A percentile compares a stretch with the other conserved stretches of the same genome.
Conservation (phyloP, 2,329 filamentous ascomycete species). For the Fusarium sp. region DNA sequence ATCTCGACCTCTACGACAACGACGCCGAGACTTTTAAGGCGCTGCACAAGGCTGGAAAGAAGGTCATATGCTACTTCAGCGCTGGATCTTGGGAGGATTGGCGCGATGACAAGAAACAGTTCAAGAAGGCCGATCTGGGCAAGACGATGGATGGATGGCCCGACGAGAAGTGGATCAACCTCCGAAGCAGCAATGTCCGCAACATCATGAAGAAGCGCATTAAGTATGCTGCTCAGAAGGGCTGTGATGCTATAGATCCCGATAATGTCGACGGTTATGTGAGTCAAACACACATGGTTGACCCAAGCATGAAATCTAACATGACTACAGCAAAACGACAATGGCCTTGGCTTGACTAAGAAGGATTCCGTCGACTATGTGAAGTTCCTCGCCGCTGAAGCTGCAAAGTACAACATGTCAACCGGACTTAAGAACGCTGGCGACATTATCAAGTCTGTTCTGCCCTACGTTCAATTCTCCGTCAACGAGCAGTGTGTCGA, state of each 20-base stretch:
- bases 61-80: constrained; percentile 80
- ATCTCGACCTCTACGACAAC: constrained; percentile 68
- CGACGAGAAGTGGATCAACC: constrained; percentile 74
- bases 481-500: constrained; percentile 77
- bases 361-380: constrained; percentile 69
- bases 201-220: constrained; percentile 72
- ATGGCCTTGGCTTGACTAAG: constrained; percentile 68
- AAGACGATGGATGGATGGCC: constrained; percentile 70
- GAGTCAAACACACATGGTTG: constrained; percentile 40
- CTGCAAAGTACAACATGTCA: constrained; percentile 65
- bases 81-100: constrained; percentile 75
- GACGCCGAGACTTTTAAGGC: constrained; percentile 58
- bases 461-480: constrained; percentile 68
- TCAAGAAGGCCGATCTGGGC: constrained; percentile 67
- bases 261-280: constrained; percentile 77
- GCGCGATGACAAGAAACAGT: constrained; percentile 67
- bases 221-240: constrained; percentile 67
- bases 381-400: constrained; percentile 67
- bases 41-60: constrained; percentile 66
- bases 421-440: constrained; percentile 77
- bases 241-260: constrained; percentile 76
- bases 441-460: constrained; percentile 63
- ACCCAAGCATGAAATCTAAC: neutral
- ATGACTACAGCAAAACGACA: constrained; percentile 62
- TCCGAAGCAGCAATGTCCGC: constrained; percentile 67